A percentile compares a stretch with the other conserved stretches of the same genome.
These are phyloP conservation scores for Pseudisothecium myosuroides DNA, from an alignment of 225 moss, liverwort and hornwort genomes.

Conservation along the genomic window DNA sequence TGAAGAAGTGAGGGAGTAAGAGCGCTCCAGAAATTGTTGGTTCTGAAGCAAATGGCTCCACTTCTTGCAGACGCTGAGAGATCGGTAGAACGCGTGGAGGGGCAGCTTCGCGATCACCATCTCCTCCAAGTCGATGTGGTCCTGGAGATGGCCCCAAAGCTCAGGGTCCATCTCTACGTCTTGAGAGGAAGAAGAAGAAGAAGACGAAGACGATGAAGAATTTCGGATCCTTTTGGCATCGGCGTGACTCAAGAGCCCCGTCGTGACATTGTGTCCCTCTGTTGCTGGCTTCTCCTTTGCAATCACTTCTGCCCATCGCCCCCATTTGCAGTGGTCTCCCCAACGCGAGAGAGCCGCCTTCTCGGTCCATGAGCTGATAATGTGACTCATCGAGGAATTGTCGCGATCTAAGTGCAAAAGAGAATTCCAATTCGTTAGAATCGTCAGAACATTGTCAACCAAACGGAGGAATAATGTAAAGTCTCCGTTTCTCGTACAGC, in stretches of 20 bases:
- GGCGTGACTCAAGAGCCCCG: not conserved
- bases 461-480: not conserved
- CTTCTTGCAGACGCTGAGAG: constrained; percentile 7
- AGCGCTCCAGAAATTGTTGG: not conserved
- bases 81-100: not conserved
- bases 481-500: not conserved
- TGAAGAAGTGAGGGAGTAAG: not conserved
- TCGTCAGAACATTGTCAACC: not conserved
- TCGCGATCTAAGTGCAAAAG: not conserved
- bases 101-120: constrained; percentile 10
- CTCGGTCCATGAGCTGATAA: not conserved
- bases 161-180: not conserved
- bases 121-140: not conserved
- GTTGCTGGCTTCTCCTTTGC: not conserved
- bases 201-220: not conserved
- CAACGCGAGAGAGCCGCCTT: not conserved
- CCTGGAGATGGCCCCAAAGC: not conserved
- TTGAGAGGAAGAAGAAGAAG: not conserved
- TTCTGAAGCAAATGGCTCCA: not conserved
- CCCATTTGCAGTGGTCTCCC: not conserved
- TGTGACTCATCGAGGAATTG: not conserved
- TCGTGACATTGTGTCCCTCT: not conserved
- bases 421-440: not conserved
- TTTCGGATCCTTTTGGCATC: not conserved
- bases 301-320: not conserved